Evolutionary conservation across 1,284 basidiomycete genomes (phyloP), one percentile per base, ranked within the genome.

Genomic region (Ceratobasidium sp.): DNA sequence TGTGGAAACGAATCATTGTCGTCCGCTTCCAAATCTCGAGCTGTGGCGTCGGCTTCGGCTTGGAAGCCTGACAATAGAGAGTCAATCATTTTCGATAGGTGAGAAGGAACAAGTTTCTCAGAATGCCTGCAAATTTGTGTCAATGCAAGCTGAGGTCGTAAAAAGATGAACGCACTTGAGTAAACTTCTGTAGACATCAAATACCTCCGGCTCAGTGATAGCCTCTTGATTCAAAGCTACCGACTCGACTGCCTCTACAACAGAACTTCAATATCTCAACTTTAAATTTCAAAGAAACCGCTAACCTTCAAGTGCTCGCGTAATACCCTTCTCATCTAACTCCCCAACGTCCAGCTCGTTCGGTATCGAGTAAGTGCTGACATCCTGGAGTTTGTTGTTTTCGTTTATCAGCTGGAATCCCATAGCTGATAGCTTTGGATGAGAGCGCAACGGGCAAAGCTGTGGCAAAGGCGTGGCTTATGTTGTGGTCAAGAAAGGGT

Each of bases 31-130:
- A 92, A 82, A 77, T 94, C 91, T 68, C 87, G 87, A 45, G 88
- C 82, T 3, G 92, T 89, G 13, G 88, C 86, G 13, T 95, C 93
- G 63, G 93, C 86, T 82, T 95, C 90, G 0, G 89, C 83, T 64
- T 88, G 87, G 77, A 95, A 87, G 0, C 90, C 94, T 8, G 92
- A 93, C 0, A 88, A 85, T 66, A 95, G 85, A 0, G 92, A 91
- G 83, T 95, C 94, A 51, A 95, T 87, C 0, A 95, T 85, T 81
- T 95, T 95, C 85, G 84, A 90, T 89, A 94, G 92, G 73, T 89
- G 85, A 0, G 86, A 80, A 10, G 89, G 89, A 1, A 89, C 87
- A 2, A 94, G 87, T 0, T 84, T 81, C 47, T 89, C 87, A 0
- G 91, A 87, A 80, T 91, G 84, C 65, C 84, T 84, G 71, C 2